A percentile compares a stretch with the other conserved stretches of the same genome.
Conservation (phyloP, 345 rosid genomes). For the Acer campestre region DNA sequence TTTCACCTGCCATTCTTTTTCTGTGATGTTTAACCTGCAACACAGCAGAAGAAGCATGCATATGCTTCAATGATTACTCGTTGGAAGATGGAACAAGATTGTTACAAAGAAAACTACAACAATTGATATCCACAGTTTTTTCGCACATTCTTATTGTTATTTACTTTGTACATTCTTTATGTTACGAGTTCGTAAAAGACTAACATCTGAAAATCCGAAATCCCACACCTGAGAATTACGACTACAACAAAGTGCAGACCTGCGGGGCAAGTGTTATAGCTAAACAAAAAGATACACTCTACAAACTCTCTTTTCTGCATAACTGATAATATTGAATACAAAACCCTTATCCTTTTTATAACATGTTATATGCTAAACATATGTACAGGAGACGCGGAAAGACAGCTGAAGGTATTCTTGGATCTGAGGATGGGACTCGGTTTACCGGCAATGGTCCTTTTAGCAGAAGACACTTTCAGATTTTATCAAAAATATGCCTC, state of each 20-base stretch:
- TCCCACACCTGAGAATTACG: neutral
- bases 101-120: neutral
- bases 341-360: neutral
- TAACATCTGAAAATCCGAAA: neutral
- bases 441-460: neutral
- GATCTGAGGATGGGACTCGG: neutral
- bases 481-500: neutral
- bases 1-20: neutral
- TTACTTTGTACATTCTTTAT: too few species aligned
- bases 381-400: neutral
- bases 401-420: neutral
- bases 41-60: neutral
- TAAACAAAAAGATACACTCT: neutral
- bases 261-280: neutral
- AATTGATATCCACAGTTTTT: neutral
- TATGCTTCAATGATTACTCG: neutral
- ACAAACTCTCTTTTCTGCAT: neutral
- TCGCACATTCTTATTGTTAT: neutral
- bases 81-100: neutral
- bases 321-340: neutral
- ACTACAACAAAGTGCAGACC: too few species aligned
- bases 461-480: conserved; percentile 5
- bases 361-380: neutral
- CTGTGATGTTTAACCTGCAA: neutral
- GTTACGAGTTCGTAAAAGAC: neutral